Base-by-base conservation (phyloP, 352 stramenopile species). In the Pythium insidiosum region DNA sequence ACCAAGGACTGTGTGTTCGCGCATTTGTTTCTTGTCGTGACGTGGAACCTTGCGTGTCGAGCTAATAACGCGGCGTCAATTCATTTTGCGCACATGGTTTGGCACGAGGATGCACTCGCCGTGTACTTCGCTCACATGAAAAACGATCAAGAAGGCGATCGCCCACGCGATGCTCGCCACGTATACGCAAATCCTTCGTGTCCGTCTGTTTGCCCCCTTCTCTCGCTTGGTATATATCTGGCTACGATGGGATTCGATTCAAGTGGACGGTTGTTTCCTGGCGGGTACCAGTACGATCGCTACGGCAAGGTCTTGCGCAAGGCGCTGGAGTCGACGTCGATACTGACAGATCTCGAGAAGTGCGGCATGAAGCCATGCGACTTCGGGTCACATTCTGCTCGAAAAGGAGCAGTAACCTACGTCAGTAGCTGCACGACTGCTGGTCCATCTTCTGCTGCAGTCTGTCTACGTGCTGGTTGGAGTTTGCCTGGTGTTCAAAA, bases 51-150 rank as follows among this genome's bases (percentile, higher is more conserved):
- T 7, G 55, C 61, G 46, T 55, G 41, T 6, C n/a, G 56, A 19
- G 30, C 45, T 9, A 30, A 37, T 0, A 64, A 53, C 29, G 53
- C 56, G 6, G 25, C 23, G 5, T 46, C 40, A 5, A 43, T 64
- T 25, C 53, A 42, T 22, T 56, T 56, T 20, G 6, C 21, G 9
- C 52, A 68, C 30, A 28, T 71, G 2, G 43, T 58, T 16, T 74
- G 42, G 43, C 24, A 40, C 0, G 52, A 63, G 12, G 60, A 74
- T 50, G 48, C 64, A 12, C 25, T 68, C 0, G 43, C 53, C 15
- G 53, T 71, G 0, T 65, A 56, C 34, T 74, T 71, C 28, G 48
- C 58, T 0, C 50, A 73, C 20, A 68, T 61, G 50, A 68, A 71
- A 24, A 68, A 57, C 6, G 47, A 67, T 16, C 50, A 74, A 37